Conservation (phyloP, 495 filamentous ascomycete genomes). For the Penicillium robsamsonii region DNA sequence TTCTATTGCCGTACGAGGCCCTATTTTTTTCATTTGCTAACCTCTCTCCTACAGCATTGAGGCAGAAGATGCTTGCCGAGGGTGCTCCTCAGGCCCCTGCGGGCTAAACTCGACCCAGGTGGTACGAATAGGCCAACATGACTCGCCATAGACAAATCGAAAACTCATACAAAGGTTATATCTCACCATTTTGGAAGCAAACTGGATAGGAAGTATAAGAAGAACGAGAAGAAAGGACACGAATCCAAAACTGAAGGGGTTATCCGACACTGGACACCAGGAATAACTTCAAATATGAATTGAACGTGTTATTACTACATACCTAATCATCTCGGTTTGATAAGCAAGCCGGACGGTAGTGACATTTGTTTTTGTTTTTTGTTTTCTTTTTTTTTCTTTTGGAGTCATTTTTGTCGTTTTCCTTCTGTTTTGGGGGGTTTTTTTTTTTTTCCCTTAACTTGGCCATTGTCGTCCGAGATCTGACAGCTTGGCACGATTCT, state of each 20-base stretch:
- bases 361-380: not conserved
- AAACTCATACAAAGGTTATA: not conserved
- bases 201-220: not conserved
- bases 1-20: not conserved
- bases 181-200: not conserved
- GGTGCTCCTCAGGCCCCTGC: conserved; percentile 30
- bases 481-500: not conserved
- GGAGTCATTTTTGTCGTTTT: not conserved
- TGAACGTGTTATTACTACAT: not conserved
- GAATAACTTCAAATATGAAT: not conserved
- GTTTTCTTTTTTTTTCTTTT: not conserved
- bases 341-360: not conserved
- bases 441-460: not conserved
- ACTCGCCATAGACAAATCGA: not conserved
- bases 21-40: conserved; percentile 15
- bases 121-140: not conserved
- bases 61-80: conserved; percentile 48
- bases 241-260: not conserved
- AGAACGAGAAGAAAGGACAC: not conserved
- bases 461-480: not conserved
- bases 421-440: not conserved
- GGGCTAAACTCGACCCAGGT: conserved; percentile 19
- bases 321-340: not conserved
- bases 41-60: conserved; percentile 33
- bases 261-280: not conserved